phyloP scores from a whole-genome alignment of 768 basidiomycete genomes.

The Xerocomellus chrysenteron region DNA sequence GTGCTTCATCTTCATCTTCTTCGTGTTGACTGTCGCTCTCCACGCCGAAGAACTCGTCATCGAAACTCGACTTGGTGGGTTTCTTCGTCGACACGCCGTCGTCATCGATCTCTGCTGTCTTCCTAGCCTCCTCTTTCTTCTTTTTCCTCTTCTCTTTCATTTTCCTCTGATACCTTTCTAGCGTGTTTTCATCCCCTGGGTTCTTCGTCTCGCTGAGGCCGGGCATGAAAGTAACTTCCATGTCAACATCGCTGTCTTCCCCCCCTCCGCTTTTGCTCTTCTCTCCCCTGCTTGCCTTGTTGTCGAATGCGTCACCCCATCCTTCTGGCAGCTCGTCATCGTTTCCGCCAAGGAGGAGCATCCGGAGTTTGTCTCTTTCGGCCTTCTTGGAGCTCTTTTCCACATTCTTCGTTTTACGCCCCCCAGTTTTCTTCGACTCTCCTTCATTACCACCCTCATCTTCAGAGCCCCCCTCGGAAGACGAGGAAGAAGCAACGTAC shows the following conservation, averaged over 20 bases:
- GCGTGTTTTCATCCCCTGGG: conserved; percentile 75
- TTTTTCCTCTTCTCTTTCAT: conserved; percentile 85
- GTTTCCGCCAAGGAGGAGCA: conserved; percentile 65
- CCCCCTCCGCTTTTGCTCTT: conserved; percentile 16
- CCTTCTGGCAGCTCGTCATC: conserved; percentile 79
- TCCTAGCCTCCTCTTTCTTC: conserved; percentile 66
- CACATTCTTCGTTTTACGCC: conserved; percentile 9
- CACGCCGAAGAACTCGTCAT: conserved; percentile 77
- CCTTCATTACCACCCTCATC: conserved; percentile 10
- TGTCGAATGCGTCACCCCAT: conserved; percentile 56
- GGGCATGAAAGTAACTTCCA: conserved; percentile 96
- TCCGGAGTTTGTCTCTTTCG: conserved; percentile 71
- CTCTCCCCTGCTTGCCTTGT: conserved; percentile 7
- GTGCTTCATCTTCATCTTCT: conserved; percentile 26
- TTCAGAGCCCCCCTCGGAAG: conserved; percentile 55
- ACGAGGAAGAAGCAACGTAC: conserved; percentile 70
- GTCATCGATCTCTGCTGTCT: conserved; percentile 28
- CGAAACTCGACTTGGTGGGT: conserved; percentile 1
- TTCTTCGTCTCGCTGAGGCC: conserved; percentile 61
- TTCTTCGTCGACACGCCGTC: conserved; percentile 18
- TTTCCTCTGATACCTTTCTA: conserved; percentile 88
- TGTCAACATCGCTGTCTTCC: conserved; percentile 57
- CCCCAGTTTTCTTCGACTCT: conserved; percentile 1
- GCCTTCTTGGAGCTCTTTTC: conserved; percentile 37
- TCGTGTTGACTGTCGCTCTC: conserved; percentile 30